Evolutionary conservation across 2,329 filamentous ascomycete genomes (phyloP).

Genomic region (Talaromyces albobiverticillius): DNA sequence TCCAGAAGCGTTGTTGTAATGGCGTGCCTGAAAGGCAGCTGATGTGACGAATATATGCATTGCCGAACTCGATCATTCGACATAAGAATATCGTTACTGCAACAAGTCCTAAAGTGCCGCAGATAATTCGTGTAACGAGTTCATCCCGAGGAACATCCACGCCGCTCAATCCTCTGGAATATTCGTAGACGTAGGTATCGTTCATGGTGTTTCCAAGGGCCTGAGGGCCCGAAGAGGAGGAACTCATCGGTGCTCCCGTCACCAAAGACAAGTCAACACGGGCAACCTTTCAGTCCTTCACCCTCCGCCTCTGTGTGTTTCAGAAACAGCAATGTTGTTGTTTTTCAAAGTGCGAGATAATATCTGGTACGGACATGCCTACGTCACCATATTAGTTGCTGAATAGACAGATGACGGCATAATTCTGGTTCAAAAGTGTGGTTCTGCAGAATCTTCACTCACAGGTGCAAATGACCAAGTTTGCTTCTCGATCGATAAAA

Average conservation of each 20-base stretch:
- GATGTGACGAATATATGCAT: slow-evolving; percentile 45
- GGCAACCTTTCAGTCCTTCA: not conserved
- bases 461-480: not conserved
- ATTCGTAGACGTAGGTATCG: slow-evolving; percentile 40
- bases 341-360: slow-evolving; percentile 2
- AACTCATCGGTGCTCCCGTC: slow-evolving; percentile 15
- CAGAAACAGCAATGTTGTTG: not conserved
- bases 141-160: slow-evolving; percentile 39
- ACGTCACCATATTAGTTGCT: slow-evolving; percentile 10
- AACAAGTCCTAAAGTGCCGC: slow-evolving; percentile 31
- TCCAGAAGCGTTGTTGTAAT: slow-evolving; percentile 45
- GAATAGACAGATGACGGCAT: slow-evolving; percentile 11
- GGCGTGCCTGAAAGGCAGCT: slow-evolving; percentile 35
- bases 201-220: slow-evolving; percentile 28
- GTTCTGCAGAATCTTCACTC: not conserved
- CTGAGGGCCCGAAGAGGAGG: slow-evolving; percentile 14
- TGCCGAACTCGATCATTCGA: slow-evolving; percentile 42
- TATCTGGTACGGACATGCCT: slow-evolving; percentile 6
- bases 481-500: not conserved
- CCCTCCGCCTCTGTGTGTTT: not conserved
- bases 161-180: slow-evolving; percentile 37
- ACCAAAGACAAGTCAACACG: not conserved
- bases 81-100: slow-evolving; percentile 38
- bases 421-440: not conserved
- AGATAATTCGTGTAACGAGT: slow-evolving; percentile 39